These are phyloP conservation scores for Mortierella hygrophila DNA, from an alignment of 192 early-diverging fungal species.

Conservation along the genomic window DNA sequence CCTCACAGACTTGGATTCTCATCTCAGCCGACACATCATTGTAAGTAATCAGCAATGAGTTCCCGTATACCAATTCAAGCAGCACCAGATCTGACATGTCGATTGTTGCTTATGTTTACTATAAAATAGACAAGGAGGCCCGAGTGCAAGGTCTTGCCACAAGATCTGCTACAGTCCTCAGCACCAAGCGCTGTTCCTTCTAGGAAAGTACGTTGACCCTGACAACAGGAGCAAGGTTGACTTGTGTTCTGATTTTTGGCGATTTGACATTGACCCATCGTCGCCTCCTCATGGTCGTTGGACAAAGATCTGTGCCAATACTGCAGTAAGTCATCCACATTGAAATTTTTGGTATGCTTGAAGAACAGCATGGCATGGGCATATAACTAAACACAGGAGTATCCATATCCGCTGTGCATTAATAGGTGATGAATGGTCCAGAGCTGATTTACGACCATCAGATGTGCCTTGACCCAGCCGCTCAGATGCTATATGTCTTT, in stretches of 20 bases:
- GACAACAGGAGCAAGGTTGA: slow-evolving; percentile 74
- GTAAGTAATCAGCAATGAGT: slow-evolving; percentile 50
- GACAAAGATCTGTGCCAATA: slow-evolving; percentile 82
- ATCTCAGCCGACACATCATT: slow-evolving; percentile 81
- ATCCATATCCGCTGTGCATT: not conserved
- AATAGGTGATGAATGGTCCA: slow-evolving; percentile 84
- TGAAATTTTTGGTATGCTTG: not conserved
- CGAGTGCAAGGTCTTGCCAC: slow-evolving; percentile 91
- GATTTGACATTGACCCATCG: slow-evolving; percentile 77
- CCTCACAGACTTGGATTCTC: slow-evolving; percentile 75
- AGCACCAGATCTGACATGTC: not conserved
- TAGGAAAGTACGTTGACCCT: slow-evolving; percentile 92
- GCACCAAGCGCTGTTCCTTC: slow-evolving; percentile 79
- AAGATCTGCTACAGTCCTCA: slow-evolving; percentile 91
- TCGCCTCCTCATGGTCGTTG: slow-evolving; percentile 65
- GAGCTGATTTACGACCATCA: slow-evolving; percentile 93
- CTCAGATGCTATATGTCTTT: slow-evolving; percentile 87
- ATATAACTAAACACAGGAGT: not conserved
- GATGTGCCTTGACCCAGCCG: slow-evolving; percentile 86
- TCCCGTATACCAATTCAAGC: not conserved
- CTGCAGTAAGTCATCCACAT: slow-evolving; percentile 65
- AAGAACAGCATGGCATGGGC: not conserved
- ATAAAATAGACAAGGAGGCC: slow-evolving; percentile 80
- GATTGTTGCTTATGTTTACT: not conserved
- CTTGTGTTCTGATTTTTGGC: slow-evolving; percentile 90